Percentiles rank a stretch among this genome's conserved stretches.
Conservation (phyloP, 2,329 filamentous ascomycete genomes). For the Zasmidium citrigriseum region DNA sequence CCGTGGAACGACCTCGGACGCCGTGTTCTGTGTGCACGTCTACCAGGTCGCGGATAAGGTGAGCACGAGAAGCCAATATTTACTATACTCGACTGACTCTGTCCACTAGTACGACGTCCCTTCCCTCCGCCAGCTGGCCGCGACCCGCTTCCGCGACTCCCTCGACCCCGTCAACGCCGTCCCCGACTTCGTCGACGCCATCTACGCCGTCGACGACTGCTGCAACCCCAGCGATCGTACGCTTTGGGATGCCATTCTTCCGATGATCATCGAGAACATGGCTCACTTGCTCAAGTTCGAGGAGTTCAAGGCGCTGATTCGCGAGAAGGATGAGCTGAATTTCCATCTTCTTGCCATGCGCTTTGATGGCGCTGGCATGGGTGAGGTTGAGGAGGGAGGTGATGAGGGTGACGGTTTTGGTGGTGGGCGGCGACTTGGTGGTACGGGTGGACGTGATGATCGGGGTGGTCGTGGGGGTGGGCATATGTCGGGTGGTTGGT, state of each 20-base stretch:
- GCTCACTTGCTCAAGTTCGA: constrained; percentile 1
- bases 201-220: constrained; percentile 15
- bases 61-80: too few species aligned
- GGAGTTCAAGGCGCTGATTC: constrained; percentile 6
- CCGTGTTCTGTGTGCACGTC: constrained; percentile 31
- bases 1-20: background rate
- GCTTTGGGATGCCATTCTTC: constrained; percentile 20
- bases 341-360: too few species aligned
- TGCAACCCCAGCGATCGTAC: constrained; percentile 8
- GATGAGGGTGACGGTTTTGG: constrained; percentile 2
- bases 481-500: too few species aligned
- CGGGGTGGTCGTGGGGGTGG: too few species aligned
- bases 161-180: constrained; percentile 6
- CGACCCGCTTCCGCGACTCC: constrained; percentile 3
- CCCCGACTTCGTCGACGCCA: constrained; percentile 14
- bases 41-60: constrained; percentile 41
- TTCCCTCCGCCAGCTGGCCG: constrained; percentile 25
- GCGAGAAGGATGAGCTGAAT: background rate
- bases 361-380: constrained; percentile 1
- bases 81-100: too few species aligned
- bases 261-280: constrained; percentile 16
- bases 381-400: constrained; percentile 1
- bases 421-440: too few species aligned
- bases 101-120: constrained; percentile 41
- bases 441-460: too few species aligned